These are phyloP conservation scores for Chondrus crispus DNA, from an alignment of 23 red algal genomes.

Conservation along the genomic window DNA sequence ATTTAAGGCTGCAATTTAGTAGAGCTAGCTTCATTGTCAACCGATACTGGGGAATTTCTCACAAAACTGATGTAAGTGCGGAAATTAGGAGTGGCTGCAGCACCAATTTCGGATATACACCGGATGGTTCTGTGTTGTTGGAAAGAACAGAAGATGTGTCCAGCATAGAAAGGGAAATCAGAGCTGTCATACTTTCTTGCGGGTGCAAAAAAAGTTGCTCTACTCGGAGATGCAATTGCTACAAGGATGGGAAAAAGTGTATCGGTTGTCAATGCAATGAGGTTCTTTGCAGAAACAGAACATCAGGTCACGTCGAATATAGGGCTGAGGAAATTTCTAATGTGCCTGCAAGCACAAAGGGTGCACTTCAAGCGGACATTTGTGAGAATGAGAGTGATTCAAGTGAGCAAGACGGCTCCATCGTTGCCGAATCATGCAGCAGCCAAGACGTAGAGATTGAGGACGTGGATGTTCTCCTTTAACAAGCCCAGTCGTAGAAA, in stretches of 20 bases:
- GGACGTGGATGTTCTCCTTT: too few relatives aligned
- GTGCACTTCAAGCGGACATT: too few relatives aligned
- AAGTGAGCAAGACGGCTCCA: too few relatives aligned
- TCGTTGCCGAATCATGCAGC: too few relatives aligned
- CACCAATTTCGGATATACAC: not conserved
- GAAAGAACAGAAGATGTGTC: not conserved
- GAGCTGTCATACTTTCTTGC: not conserved
- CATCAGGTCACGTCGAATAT: too few relatives aligned
- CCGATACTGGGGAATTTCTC: not conserved
- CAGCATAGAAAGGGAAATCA: not conserved
- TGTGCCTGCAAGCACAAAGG: too few relatives aligned
- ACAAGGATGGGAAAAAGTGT: not conserved
- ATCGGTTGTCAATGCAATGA: not conserved
- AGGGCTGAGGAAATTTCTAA: too few relatives aligned
- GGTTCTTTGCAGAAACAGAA: too few relatives aligned
- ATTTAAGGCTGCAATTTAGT: not conserved
- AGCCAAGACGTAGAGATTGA: too few relatives aligned
- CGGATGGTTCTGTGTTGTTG: not conserved
- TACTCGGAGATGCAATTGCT: not conserved
- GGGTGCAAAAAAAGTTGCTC: not conserved
- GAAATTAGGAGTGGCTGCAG: not conserved
- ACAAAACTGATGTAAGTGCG: not conserved
- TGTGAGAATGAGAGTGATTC: too few relatives aligned
- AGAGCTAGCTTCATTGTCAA: not conserved
- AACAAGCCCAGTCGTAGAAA: too few relatives aligned